Conservation (phyloP, 768 basidiomycete species). For the Daedaleopsis sinensis region DNA sequence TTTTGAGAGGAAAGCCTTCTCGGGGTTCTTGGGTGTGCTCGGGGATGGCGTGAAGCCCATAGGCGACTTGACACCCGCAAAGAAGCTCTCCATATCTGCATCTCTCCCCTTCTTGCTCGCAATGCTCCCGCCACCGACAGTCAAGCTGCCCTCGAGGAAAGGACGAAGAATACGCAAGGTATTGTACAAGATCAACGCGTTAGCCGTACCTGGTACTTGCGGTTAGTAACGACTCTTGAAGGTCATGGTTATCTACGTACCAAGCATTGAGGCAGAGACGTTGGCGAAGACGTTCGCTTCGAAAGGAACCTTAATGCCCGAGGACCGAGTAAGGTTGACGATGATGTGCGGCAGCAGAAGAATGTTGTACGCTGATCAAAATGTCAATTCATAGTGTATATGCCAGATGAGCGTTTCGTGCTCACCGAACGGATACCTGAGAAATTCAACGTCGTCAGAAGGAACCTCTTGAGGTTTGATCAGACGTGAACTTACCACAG, state of each 20-base stretch:
- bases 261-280: slow-evolving; percentile 54
- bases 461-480: not conserved
- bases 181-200: slow-evolving; percentile 69
- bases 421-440: slow-evolving; percentile 65
- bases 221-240: slow-evolving; percentile 5
- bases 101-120: slow-evolving; percentile 7
- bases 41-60: slow-evolving; percentile 24
- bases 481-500: slow-evolving; percentile 53
- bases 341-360: slow-evolving; percentile 64
- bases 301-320: slow-evolving; percentile 52
- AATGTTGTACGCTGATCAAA: slow-evolving; percentile 54
- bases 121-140: not conserved
- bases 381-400: slow-evolving; percentile 4
- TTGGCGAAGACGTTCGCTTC: slow-evolving; percentile 51
- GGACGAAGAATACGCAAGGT: slow-evolving; percentile 65
- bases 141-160: slow-evolving; percentile 41
- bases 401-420: not conserved
- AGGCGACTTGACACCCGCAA: slow-evolving; percentile 24
- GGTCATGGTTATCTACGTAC: slow-evolving; percentile 38
- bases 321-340: slow-evolving; percentile 48
- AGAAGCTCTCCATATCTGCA: slow-evolving; percentile 28
- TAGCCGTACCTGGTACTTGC: slow-evolving; percentile 52
- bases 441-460: slow-evolving; percentile 10
- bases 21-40: slow-evolving; percentile 17
- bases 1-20: slow-evolving; percentile 14